These are phyloP conservation scores for Salvia rosmarinus DNA, from an alignment of 257 asterid species.

Conservation along the genomic window DNA sequence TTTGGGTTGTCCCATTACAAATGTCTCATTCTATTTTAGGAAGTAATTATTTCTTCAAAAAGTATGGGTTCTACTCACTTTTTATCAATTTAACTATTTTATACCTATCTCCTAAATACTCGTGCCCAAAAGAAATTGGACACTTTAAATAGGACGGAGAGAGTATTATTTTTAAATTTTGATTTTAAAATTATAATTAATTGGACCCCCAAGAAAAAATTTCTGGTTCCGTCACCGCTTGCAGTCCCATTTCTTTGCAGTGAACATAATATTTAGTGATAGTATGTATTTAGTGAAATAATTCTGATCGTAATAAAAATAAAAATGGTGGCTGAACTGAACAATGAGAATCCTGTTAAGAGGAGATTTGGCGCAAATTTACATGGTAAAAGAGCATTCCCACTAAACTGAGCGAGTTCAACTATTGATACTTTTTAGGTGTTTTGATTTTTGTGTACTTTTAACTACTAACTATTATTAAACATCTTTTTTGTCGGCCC, in stretches of 20 bases:
- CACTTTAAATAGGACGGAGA: too few species aligned
- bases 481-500: conserved; percentile 36
- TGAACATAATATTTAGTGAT: neutral
- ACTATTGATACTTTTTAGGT: conserved; percentile 38
- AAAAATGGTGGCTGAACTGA: conserved; percentile 11
- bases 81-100: too few species aligned
- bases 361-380: conserved; percentile 34
- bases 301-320: neutral
- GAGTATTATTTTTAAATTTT: too few species aligned
- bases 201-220: too few species aligned
- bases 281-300: neutral
- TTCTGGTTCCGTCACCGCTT: too few species aligned
- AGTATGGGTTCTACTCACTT: too few species aligned
- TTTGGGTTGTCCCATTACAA: too few species aligned
- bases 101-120: too few species aligned
- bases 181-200: too few species aligned
- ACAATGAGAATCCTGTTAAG: conserved; percentile 3
- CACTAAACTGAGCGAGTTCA: conserved; percentile 30
- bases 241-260: neutral
- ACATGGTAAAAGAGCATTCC: conserved; percentile 26
- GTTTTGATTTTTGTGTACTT: conserved; percentile 31
- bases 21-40: too few species aligned
- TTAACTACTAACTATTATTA: conserved; percentile 12
- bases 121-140: too few species aligned
- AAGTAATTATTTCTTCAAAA: too few species aligned